Percentiles rank a stretch among this genome's conserved stretches.
These are phyloP conservation scores for Chaetomiaceae sp. DNA, from an alignment of 2,329 filamentous ascomycete species.

Conservation along the genomic window DNA sequence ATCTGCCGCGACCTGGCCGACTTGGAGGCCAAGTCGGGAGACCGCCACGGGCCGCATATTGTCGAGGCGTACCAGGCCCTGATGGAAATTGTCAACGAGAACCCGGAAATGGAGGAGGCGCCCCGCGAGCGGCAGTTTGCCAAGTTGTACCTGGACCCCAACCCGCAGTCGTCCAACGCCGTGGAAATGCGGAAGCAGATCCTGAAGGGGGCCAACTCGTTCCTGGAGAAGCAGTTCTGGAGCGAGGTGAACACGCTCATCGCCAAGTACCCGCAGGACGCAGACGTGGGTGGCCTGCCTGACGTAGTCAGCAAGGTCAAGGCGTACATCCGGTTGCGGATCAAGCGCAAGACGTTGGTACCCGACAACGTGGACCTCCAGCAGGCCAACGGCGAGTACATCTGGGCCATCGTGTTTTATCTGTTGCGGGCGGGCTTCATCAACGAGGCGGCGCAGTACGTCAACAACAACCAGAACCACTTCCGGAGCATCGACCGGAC, in stretches of 20 bases:
- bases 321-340: slow-evolving; percentile 80
- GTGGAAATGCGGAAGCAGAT: slow-evolving; percentile 71
- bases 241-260: slow-evolving; percentile 71
- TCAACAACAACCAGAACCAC: slow-evolving; percentile 68
- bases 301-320: slow-evolving; percentile 85
- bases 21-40: slow-evolving; percentile 63
- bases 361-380: slow-evolving; percentile 76
- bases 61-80: slow-evolving; percentile 78
- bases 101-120: slow-evolving; percentile 53
- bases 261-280: slow-evolving; percentile 77
- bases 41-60: slow-evolving; percentile 67
- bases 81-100: slow-evolving; percentile 71
- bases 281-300: slow-evolving; percentile 81
- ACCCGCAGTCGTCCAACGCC: slow-evolving; percentile 56
- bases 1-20: slow-evolving; percentile 69
- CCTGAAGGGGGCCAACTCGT: slow-evolving; percentile 69
- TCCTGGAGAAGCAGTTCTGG: slow-evolving; percentile 77
- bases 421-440: slow-evolving; percentile 79
- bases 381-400: slow-evolving; percentile 71
- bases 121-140: slow-evolving; percentile 72
- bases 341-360: slow-evolving; percentile 74
- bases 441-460: slow-evolving; percentile 78
- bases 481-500: slow-evolving; percentile 89
- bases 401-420: slow-evolving; percentile 93
- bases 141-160: slow-evolving; percentile 69